A percentile compares a stretch with the other conserved stretches of the same genome.
Conservation (phyloP, 2,329 filamentous ascomycete species). For the Gliomastix tumulicola region DNA sequence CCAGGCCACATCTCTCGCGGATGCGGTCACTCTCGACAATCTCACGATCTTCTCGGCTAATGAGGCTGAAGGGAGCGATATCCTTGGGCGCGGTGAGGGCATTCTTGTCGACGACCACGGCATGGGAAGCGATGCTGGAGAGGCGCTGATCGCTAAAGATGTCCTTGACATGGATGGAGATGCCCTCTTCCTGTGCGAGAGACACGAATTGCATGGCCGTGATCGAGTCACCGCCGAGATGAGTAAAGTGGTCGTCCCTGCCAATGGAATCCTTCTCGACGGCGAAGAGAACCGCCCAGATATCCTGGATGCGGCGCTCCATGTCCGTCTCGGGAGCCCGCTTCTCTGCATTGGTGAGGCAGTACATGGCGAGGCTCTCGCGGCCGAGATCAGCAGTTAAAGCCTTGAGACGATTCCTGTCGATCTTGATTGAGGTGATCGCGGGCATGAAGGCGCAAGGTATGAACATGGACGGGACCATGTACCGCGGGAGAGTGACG, state of each 20-base stretch:
- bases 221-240: conserved; percentile 10
- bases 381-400: neutral
- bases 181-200: neutral
- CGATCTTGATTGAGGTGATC: conserved; percentile 7
- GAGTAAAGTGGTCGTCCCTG: conserved; percentile 7
- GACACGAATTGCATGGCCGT: conserved; percentile 6
- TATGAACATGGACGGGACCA: conserved; percentile 8
- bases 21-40: neutral
- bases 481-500: conserved; percentile 8
- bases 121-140: conserved; percentile 1
- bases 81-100: conserved; percentile 18
- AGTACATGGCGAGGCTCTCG: neutral
- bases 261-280: conserved; percentile 2
- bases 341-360: conserved; percentile 11
- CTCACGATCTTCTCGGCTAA: neutral
- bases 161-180: conserved; percentile 6
- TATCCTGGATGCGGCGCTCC: conserved; percentile 19
- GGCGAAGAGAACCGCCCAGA: conserved; percentile 20
- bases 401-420: conserved; percentile 5
- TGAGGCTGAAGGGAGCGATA: neutral
- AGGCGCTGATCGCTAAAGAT: conserved; percentile 8
- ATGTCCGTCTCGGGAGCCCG: conserved; percentile 20
- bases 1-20: neutral
- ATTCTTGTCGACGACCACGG: neutral
- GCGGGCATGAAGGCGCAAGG: conserved; percentile 5